Conservation (phyloP, 2,329 filamentous ascomycete genomes). For the Didymella exigua region DNA sequence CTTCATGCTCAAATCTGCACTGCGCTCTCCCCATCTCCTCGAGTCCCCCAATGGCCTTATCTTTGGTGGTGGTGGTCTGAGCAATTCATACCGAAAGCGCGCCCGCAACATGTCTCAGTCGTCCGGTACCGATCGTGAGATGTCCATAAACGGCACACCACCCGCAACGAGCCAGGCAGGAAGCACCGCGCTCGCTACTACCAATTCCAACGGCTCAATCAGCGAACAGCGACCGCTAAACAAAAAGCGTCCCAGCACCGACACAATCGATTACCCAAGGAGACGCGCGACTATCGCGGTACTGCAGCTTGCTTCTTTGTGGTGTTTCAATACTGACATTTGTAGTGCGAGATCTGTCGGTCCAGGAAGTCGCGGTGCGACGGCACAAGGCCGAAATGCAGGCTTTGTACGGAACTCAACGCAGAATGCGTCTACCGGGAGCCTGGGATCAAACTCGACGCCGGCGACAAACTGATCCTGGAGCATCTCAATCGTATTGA, state of each 20-base stretch:
- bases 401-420: slow-evolving; percentile 80
- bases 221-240: slow-evolving; percentile 35
- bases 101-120: slow-evolving; percentile 52
- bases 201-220: slow-evolving; percentile 31
- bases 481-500: slow-evolving; percentile 80
- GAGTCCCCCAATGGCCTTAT: slow-evolving; percentile 47
- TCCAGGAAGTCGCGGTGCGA: slow-evolving; percentile 81
- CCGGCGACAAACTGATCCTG: slow-evolving; percentile 83
- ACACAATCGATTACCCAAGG: slow-evolving; percentile 52
- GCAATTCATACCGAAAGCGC: slow-evolving; percentile 44
- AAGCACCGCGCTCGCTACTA: slow-evolving; percentile 39
- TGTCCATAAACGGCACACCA: slow-evolving; percentile 41
- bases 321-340: slow-evolving; percentile 30
- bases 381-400: slow-evolving; percentile 80
- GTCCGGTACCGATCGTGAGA: slow-evolving; percentile 49
- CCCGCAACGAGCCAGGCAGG: slow-evolving; percentile 34
- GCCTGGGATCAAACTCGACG: slow-evolving; percentile 84
- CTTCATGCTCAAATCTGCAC: slow-evolving; percentile 47
- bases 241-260: slow-evolving; percentile 49
- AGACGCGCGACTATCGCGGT: slow-evolving; percentile 51
- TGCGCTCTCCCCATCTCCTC: slow-evolving; percentile 48
- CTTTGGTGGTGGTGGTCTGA: slow-evolving; percentile 35
- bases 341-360: slow-evolving; percentile 78
- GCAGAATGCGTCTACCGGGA: slow-evolving; percentile 85
- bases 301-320: slow-evolving; percentile 18